Base-by-base conservation (phyloP, 2,329 filamentous ascomycete species). In the Ophiostoma triangulosporum region DNA sequence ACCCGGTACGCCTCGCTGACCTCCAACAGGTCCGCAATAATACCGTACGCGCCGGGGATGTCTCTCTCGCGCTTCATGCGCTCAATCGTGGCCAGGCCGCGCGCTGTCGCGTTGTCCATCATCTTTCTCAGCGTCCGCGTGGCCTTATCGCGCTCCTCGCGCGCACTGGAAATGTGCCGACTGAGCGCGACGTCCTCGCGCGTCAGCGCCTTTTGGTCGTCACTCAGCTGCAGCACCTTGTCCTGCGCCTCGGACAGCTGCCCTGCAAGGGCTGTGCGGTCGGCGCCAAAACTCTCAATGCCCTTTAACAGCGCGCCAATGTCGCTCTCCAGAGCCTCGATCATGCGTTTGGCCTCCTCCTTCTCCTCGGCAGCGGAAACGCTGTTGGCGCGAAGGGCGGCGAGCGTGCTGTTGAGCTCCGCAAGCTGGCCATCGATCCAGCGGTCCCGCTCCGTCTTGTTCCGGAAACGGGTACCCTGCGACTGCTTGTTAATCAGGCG, bases 401-500 rank as follows among this genome's bases (percentile, higher is more conserved):
- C 84, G 29, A 95, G 73, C 5, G 86, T 85, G 33, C 80, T 72
- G 59, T 88, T 85, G 52, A 90, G 79, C 33, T 94, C 86, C 45
- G 86, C 75, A 54, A 97, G 87, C 67, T 96, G 86, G 57, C 80
- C 77, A 57, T 80, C 81, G 50, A 98, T 73, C 74, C 81, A 96
- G 33, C 80, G 78, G 66, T 98, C 91, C 43, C 94, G 83, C 64
- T 97, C 88, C 8, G 80, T 78, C 71, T 95, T 95, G 66, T 81
- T 94, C 63, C 78, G 85, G 68, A 95, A 98, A 57, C 88, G 85
- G 17, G 86, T 84, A 59, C 86, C 89, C 46, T 91, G 84, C 43
- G 85, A 88, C 68, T 98, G 91, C 67, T 98, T 98, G 50, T 86
- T 87, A 64, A 95, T 88, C 7, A 98, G 77, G 35, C 90, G 83